Evolutionary conservation across 805 yeast species (phyloP), one percentile per base, ranked within the genome.

Genomic region (Candida dendrica): DNA sequence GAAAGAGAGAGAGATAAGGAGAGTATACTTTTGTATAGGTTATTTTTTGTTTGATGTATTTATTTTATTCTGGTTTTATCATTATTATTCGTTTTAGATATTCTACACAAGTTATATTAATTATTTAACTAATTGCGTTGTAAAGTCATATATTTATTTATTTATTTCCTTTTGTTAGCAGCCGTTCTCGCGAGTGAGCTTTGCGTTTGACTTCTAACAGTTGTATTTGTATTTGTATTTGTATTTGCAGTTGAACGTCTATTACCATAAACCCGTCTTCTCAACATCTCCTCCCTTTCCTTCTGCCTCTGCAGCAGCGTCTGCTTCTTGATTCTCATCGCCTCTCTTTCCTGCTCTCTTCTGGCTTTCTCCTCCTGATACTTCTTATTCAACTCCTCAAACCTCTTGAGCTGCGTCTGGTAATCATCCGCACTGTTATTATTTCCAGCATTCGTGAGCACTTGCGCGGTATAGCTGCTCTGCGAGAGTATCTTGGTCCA

Each of bases 401-500:
- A 59, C 48, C 39, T 60, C 52, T 41, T 55, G 40, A 52, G 42
- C 36, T 57, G 57, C 16, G 37, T 27, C 8, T 49, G 55, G 36
- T 52, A 51, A 20, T 48, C 53, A 24, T 47, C 52, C 29, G 42
- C 48, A 33, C 48, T 56, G 3, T 55, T 29, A 1, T 72, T 73
- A 39, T 63, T 58, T 69, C 77, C 65, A 38, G 63, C 63, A 22
- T 51, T 48, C 42, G 72, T 71, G 47, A 78, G 61, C 16, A 76
- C 55, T 9, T 71, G 68, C 22, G 68, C 64, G 4, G 81, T 73
- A 51, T 77, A 75, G 30, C 73, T 72, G 18, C 83, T 74, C 51
- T 80, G 84, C 14, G 83, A 77, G 17, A 80, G 67, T 38, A 81
- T 78, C 47, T 72, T 66, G 40, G 75, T 70, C 84, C 84, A 81